Conservation (phyloP, 768 basidiomycete species). For the Lepiota subincarnata region DNA sequence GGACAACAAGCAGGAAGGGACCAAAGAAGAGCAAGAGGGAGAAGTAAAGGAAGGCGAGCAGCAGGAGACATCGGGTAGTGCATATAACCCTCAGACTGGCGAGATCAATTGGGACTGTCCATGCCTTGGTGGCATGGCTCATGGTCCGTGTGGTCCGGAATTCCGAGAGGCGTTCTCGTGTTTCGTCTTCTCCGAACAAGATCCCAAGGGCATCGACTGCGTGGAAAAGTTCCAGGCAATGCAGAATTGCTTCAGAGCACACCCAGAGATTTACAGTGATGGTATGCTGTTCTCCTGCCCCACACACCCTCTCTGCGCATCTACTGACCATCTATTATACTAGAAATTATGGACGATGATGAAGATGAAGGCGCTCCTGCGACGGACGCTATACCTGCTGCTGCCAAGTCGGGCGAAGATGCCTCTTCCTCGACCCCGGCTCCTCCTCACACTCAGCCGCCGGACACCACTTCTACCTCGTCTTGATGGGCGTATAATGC, state of each 20-base stretch:
- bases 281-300: slow-evolving; percentile 51
- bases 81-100: slow-evolving; percentile 94
- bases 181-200: slow-evolving; percentile 89
- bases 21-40: slow-evolving; percentile 7
- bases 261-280: slow-evolving; percentile 94
- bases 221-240: slow-evolving; percentile 97
- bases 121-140: slow-evolving; percentile 97
- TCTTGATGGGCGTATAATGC: neutral
- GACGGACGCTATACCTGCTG: neutral
- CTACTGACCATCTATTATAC: slow-evolving; percentile 19
- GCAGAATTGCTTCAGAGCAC: slow-evolving; percentile 96
- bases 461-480: neutral
- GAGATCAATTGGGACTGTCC: slow-evolving; percentile 99
- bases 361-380: slow-evolving; percentile 40
- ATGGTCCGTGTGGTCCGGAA: slow-evolving; percentile 91
- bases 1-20: neutral
- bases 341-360: slow-evolving; percentile 70
- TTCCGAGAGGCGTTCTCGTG: slow-evolving; percentile 97
- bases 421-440: neutral
- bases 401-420: slow-evolving; percentile 12
- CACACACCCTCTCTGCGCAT: slow-evolving; percentile 7
- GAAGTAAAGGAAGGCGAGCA: slow-evolving; percentile 12
- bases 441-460: neutral
- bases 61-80: slow-evolving; percentile 34
- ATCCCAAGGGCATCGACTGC: slow-evolving; percentile 97